phyloP scores from a whole-genome alignment of 108 stramenopile species.

The Aureococcus anophagefferens region DNA sequence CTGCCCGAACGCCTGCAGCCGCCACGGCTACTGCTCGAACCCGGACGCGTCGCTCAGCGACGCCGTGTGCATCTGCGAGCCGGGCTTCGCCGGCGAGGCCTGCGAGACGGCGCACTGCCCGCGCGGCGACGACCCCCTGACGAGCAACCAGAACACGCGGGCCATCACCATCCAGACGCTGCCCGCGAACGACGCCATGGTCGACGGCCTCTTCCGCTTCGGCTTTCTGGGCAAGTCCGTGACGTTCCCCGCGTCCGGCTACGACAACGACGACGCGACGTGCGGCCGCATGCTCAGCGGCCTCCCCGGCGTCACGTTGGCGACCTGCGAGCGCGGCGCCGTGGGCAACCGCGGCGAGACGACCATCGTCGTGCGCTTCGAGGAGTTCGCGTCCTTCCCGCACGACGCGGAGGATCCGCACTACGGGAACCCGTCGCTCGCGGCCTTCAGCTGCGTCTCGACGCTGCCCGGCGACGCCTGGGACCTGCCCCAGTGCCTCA shows the following conservation, averaged over 20 bases:
- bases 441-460: constrained; percentile 5
- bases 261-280: background rate
- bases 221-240: background rate
- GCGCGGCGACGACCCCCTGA: background rate
- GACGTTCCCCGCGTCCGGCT: background rate
- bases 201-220: background rate
- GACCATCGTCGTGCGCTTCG: background rate
- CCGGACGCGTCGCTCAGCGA: background rate
- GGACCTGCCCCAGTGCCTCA: constrained; percentile 2
- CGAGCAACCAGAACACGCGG: background rate
- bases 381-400: background rate
- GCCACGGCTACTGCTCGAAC: background rate
- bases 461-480: background rate
- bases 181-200: background rate
- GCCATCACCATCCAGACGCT: background rate
- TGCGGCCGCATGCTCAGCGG: background rate
- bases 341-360: background rate
- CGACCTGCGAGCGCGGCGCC: background rate
- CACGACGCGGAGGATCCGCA: background rate
- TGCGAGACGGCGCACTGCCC: background rate
- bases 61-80: background rate
- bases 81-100: background rate
- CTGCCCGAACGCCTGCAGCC: background rate
- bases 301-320: background rate
- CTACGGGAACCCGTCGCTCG: constrained; percentile 2